Percentiles rank a stretch among this genome's conserved stretches.
phyloP scores from a whole-genome alignment of 2,329 filamentous ascomycete species.

The Fulvia fulva region DNA sequence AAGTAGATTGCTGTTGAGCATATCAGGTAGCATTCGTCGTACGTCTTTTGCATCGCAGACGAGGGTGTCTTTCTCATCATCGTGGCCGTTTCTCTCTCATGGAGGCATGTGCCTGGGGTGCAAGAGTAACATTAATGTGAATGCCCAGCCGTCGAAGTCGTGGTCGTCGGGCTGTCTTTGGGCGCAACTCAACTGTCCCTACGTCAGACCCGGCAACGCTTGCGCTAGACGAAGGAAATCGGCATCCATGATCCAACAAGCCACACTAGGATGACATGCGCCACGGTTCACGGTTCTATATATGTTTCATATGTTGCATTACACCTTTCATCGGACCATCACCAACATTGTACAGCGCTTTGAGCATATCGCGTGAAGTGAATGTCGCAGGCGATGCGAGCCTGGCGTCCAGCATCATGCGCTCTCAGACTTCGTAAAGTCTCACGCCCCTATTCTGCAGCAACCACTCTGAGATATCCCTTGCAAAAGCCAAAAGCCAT shows the following conservation, averaged over 20 bases:
- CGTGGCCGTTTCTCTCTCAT: slow-evolving; percentile 8
- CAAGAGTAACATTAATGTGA: not conserved
- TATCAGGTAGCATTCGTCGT: slow-evolving; percentile 91
- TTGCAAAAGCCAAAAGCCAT: slow-evolving; percentile 17
- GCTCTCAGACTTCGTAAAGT: slow-evolving; percentile 12
- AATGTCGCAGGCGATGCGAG: slow-evolving; percentile 20
- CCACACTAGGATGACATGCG: not conserved
- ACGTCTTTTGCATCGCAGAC: slow-evolving; percentile 88
- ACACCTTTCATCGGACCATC: not conserved
- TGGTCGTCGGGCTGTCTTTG: not conserved
- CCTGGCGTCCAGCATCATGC: slow-evolving; percentile 23
- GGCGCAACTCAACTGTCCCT: not conserved
- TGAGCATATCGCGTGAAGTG: not conserved
- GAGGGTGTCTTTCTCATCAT: slow-evolving; percentile 52
- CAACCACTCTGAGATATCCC: not conserved
- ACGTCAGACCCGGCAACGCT: not conserved
- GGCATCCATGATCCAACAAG: not conserved
- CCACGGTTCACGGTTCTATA: not conserved
- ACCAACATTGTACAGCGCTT: not conserved
- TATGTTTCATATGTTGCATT: not conserved
- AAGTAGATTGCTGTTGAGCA: slow-evolving; percentile 97
- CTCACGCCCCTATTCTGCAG: slow-evolving; percentile 9
- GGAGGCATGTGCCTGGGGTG: not conserved
- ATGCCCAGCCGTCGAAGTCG: not conserved
- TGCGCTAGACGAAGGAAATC: not conserved